Evolutionary conservation across 2,329 filamentous ascomycete genomes (phyloP).

Genomic region (Sporothrix curviconia): DNA sequence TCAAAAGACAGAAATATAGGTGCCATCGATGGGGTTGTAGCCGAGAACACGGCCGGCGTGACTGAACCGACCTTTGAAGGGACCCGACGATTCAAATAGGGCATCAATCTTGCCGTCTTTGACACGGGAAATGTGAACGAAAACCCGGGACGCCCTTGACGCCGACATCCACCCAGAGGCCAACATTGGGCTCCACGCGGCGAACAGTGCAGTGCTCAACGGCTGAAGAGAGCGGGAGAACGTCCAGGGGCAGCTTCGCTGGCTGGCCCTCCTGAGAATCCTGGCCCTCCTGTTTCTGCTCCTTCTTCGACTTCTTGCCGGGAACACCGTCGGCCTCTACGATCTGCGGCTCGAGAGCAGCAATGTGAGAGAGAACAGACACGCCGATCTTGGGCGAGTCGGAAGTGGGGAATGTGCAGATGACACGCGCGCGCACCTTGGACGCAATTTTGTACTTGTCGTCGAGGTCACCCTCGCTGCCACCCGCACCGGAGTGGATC

Average conservation of each 20-base stretch:
- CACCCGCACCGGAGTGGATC: conserved; percentile 75
- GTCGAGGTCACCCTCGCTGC: conserved; percentile 61
- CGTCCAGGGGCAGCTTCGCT: conserved; percentile 42
- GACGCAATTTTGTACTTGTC: conserved; percentile 76
- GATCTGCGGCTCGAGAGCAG: conserved; percentile 43
- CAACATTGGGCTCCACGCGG: conserved; percentile 72
- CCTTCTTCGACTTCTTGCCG: background rate
- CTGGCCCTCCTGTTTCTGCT: conserved; percentile 18
- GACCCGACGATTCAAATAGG: conserved; percentile 67
- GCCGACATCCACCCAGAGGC: conserved; percentile 71
- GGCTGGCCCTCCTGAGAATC: background rate
- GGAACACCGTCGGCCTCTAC: too few species aligned
- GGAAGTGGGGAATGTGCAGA: conserved; percentile 76
- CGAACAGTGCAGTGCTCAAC: conserved; percentile 72
- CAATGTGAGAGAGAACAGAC: conserved; percentile 78
- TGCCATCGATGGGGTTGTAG: conserved; percentile 79
- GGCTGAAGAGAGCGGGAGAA: conserved; percentile 65
- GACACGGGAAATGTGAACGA: conserved; percentile 87
- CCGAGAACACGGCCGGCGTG: conserved; percentile 79
- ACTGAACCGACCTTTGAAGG: conserved; percentile 70
- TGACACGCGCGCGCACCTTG: conserved; percentile 77
- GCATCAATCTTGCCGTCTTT: conserved; percentile 85
- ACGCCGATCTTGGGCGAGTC: conserved; percentile 80
- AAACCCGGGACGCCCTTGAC: conserved; percentile 69
- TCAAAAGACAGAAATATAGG: conserved; percentile 84